Evolutionary conservation across 441 rosid genomes (phyloP).

Genomic region (Pelargonium myrrhifolium): DNA sequence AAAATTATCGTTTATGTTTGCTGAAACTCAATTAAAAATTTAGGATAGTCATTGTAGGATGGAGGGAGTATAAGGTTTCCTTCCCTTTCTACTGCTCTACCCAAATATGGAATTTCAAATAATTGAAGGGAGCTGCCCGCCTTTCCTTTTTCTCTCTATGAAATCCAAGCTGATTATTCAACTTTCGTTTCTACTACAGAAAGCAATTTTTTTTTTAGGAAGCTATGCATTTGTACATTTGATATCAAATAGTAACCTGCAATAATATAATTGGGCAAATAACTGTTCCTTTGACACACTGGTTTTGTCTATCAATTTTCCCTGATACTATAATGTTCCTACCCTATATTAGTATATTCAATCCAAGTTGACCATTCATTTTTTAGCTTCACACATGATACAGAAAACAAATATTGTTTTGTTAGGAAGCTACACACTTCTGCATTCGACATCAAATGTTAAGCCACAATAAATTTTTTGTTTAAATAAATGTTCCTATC

Average conservation of each 20-base stretch:
- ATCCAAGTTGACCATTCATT: background rate
- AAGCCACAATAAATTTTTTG: no score
- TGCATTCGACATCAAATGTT: background rate
- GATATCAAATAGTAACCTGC: background rate
- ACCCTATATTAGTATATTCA: background rate
- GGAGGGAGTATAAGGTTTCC: background rate
- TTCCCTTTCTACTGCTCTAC: background rate
- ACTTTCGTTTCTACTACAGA: background rate
- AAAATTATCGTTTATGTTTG: background rate
- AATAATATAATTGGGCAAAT: background rate
- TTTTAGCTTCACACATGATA: background rate
- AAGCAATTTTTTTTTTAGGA: background rate
- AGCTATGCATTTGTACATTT: background rate
- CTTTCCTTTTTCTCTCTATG: background rate
- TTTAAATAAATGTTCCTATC: no score
- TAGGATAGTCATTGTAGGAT: background rate
- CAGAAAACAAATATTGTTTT: background rate
- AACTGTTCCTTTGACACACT: no score
- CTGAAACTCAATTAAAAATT: background rate
- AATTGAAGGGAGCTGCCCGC: background rate
- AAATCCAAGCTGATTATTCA: background rate
- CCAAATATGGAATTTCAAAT: background rate
- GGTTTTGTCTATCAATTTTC: no score
- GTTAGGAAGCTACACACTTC: background rate
- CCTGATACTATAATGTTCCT: no score